phyloP scores from a whole-genome alignment of 352 stramenopile species.

The Globisporangium nodosum region DNA sequence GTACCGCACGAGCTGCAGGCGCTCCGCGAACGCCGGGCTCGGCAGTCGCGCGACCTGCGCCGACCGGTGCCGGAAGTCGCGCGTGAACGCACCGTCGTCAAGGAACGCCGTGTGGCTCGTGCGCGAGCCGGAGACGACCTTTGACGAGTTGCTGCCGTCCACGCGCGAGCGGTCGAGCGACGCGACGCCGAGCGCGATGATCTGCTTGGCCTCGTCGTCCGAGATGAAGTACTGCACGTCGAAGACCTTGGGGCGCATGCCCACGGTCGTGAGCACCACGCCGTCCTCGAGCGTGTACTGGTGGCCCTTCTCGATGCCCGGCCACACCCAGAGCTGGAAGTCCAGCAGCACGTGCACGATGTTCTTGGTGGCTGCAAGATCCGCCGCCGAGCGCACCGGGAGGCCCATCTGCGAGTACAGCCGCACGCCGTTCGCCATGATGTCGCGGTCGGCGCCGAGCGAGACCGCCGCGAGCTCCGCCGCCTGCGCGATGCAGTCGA shows the following conservation, averaged over 20 bases:
- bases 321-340: constrained; percentile 80
- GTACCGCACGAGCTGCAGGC: constrained; percentile 76
- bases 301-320: constrained; percentile 70
- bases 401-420: constrained; percentile 68
- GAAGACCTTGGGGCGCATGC: constrained; percentile 64
- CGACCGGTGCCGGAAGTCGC: constrained; percentile 64
- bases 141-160: constrained; percentile 55
- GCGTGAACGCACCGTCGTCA: constrained; percentile 54
- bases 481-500: constrained; percentile 42
- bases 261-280: constrained; percentile 64
- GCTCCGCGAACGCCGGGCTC: constrained; percentile 61
- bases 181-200: constrained; percentile 47
- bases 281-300: constrained; percentile 68
- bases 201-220: constrained; percentile 42
- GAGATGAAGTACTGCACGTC: constrained; percentile 69
- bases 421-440: constrained; percentile 64
- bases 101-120: constrained; percentile 84
- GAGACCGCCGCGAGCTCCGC: constrained; percentile 39
- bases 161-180: constrained; percentile 65
- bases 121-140: constrained; percentile 50
- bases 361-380: constrained; percentile 41
- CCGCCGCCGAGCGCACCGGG: constrained; percentile 39
- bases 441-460: constrained; percentile 64
- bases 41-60: constrained; percentile 58
- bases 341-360: constrained; percentile 77